phyloP scores from a whole-genome alignment of 1,284 basidiomycete species.

The Ustilago vetiveriae region DNA sequence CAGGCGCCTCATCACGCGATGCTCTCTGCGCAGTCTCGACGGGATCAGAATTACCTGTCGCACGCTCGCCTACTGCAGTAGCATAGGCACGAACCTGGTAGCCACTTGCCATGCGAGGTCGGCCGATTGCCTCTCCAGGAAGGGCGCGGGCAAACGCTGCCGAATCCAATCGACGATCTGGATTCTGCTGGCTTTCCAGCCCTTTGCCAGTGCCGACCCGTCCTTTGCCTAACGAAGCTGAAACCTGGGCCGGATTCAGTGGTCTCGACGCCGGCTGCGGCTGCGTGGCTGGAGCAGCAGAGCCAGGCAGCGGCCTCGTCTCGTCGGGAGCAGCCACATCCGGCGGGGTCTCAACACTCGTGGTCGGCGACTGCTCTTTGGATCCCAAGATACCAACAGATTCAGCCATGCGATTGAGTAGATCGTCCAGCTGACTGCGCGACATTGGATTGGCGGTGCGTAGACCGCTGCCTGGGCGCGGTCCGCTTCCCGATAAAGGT shows the following conservation, averaged over 20 bases:
- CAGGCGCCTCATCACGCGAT: not conserved
- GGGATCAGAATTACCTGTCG: not conserved
- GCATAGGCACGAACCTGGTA: constrained; percentile 25
- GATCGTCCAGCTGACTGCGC: constrained; percentile 54
- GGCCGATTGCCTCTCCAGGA: constrained; percentile 5
- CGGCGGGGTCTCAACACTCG: constrained; percentile 14
- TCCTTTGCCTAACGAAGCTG: constrained; percentile 15
- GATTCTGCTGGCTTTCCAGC: not conserved
- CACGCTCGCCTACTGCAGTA: constrained; percentile 5
- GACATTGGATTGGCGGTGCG: constrained; percentile 37
- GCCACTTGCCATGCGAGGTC: constrained; percentile 10
- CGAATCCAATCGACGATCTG: constrained; percentile 13
- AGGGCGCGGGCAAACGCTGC: constrained; percentile 4
- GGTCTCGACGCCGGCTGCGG: not conserved
- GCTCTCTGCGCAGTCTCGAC: not conserved
- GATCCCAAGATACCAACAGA: constrained; percentile 36
- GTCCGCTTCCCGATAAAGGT: constrained; percentile 25
- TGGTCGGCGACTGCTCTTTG: constrained; percentile 12
- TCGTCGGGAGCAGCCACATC: constrained; percentile 7
- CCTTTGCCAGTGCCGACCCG: constrained; percentile 6
- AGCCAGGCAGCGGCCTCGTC: not conserved
- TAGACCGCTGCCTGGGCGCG: constrained; percentile 17
- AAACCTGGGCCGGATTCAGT: constrained; percentile 13
- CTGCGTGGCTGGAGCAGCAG: constrained; percentile 1
- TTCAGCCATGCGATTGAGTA: constrained; percentile 55